Base-by-base conservation (phyloP, 768 basidiomycete species). In the Lentinula edodes region DNA sequence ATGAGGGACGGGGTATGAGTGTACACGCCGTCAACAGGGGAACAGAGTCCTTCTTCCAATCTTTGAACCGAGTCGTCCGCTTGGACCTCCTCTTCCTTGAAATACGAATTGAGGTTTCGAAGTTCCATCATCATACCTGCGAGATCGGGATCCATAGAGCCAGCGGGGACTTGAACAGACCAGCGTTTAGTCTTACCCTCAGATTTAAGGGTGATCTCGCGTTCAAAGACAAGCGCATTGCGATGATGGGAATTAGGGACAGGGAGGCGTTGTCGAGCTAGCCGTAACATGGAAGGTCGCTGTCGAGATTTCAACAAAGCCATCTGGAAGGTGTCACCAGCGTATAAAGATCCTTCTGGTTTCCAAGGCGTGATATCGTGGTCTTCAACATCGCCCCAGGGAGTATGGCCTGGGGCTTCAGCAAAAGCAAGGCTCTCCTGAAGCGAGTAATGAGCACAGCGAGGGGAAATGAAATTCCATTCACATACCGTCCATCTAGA, bases 121-220 rank as follows among this genome's bases (percentile, higher is more conserved):
- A 79, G 68, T 42, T 79, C 75, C 10, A 71, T 69, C 71, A 79
- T 72, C 67, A 79, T 76, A 45, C 75, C 73, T 16, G 72, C 71
- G 62, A 77, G 70, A 55, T 78, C 78, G 7, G 74, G 71, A 61
- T 75, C 71, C 73, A 75, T 76, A 5, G 71, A 58, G 2, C 63
- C 67, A 32, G 73, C 67, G 12, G 75, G 71, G 46, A 73, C 70
- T 61, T 73, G 72, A 15, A 76, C 61, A 6, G 76, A 74, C 67
- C 71, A 68, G 9, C 73, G 71, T 57, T 70, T 69, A 7, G 70
- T 54, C 61, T 66, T 64, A 1, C 73, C 71, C 60, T 66, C 70
- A 9, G 73, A 62, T 10, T 65, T 56, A 16, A 74, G 53, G 12
- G 71, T 74, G 43, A 75, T 74, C 51, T 75, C 71, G 28, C 67